Evolutionary conservation across 2,329 filamentous ascomycete genomes (phyloP).

Genomic region (Coniochaeta ligniaria): DNA sequence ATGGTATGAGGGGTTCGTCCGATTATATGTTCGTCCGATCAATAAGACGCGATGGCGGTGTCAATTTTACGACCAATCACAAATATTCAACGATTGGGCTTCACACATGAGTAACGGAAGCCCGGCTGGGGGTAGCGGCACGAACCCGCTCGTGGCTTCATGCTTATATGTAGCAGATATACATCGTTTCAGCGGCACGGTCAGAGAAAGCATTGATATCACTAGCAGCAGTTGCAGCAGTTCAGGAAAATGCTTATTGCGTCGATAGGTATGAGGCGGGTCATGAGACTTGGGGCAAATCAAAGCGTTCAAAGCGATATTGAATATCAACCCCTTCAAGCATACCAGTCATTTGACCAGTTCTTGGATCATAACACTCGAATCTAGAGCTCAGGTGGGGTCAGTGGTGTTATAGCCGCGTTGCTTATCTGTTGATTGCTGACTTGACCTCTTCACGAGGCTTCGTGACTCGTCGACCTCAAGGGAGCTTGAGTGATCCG

Average conservation of each 20-base stretch:
- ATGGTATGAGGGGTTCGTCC: conserved; percentile 9
- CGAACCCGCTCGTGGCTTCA: neutral
- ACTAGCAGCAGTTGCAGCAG: neutral
- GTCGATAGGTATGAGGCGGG: conserved; percentile 3
- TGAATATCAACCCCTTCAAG: conserved; percentile 1
- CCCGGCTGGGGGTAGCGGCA: neutral
- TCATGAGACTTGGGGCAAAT: conserved; percentile 10
- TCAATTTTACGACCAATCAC: neutral
- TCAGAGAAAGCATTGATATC: neutral
- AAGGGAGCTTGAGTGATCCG: conserved; percentile 5
- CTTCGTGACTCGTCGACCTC: neutral
- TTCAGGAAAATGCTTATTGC: neutral
- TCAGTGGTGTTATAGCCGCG: conserved; percentile 4
- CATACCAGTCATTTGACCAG: conserved; percentile 11
- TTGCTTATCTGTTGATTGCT: conserved; percentile 10
- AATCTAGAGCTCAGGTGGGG: conserved; percentile 4
- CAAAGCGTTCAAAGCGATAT: conserved; percentile 8
- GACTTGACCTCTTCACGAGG: neutral
- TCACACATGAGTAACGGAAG: neutral
- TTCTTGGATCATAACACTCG: conserved; percentile 1
- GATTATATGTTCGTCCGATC: conserved; percentile 3
- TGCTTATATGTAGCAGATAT: neutral
- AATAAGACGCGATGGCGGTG: neutral
- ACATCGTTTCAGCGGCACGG: neutral
- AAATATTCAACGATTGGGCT: neutral